These are phyloP conservation scores for Tripterygium wilfordii DNA, from an alignment of 177 flowering plant species.

Conservation along the genomic window DNA sequence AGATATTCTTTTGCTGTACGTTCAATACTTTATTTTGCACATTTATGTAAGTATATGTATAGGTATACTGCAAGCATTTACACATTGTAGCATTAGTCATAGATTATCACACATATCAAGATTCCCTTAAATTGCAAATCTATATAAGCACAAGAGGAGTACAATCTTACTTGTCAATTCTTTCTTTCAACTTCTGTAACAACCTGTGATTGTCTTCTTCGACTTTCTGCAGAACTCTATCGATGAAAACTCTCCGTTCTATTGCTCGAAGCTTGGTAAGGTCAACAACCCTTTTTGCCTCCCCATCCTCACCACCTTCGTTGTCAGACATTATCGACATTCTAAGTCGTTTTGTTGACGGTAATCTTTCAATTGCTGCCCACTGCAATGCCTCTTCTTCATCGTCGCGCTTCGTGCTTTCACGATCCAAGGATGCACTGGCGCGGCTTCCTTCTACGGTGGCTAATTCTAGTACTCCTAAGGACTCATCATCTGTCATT, in stretches of 20 bases:
- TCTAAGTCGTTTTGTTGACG: conserved; percentile 37
- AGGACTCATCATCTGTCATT: too few relatives aligned
- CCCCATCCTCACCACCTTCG: conserved; percentile 10
- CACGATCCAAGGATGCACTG: too few relatives aligned
- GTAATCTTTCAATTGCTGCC: conserved; percentile 54
- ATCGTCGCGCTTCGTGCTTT: conserved; percentile 19
- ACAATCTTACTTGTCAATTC: conserved; percentile 36
- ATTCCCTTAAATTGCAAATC: background rate
- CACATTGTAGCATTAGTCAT: background rate
- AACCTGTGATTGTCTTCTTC: conserved; percentile 44
- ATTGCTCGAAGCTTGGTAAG: conserved; percentile 40
- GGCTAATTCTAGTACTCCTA: too few relatives aligned
- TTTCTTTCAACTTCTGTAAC: conserved; percentile 34
- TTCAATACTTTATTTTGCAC: background rate
- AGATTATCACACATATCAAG: background rate
- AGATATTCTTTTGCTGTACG: background rate
- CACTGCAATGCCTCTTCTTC: conserved; percentile 27
- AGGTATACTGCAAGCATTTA: too few relatives aligned
- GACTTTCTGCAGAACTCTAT: conserved; percentile 39
- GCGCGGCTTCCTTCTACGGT: too few relatives aligned
- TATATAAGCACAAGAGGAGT: background rate
- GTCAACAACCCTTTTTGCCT: conserved; percentile 28
- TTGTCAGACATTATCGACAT: conserved; percentile 28
- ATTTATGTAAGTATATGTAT: background rate
- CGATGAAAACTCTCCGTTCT: conserved; percentile 40